Evolutionary conservation across 2,329 filamentous ascomycete species (phyloP), one percentile per base, ranked within the genome.

Genomic region (Pestalotiopsis sp.): DNA sequence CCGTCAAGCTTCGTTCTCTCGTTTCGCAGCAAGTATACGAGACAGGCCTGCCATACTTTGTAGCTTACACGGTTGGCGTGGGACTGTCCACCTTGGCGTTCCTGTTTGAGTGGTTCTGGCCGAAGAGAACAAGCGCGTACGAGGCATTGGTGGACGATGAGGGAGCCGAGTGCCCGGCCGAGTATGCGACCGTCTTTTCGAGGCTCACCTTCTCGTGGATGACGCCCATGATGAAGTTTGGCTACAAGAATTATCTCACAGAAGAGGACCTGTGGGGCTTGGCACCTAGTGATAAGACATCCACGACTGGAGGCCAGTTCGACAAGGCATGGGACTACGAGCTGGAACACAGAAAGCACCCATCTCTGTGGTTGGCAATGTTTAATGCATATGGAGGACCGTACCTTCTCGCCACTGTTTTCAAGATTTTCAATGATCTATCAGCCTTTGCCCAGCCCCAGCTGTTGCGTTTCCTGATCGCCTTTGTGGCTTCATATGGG

Each of bases 191-290:
- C 70, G 86, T 98, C 66, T 99, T 99, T 82, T 97, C 95, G 4
- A 90, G 93, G 65, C 86, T 99, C 60, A 97, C 95, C 0, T 99
- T 99, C 80, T 91, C 92, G 67, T 99, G 96, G 96, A 98, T 99
- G 95, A 98, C 96, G 0, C 95, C 96, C 0, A 84, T 99, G 88
- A 99, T 99, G 96, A 94, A 91, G 77, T 92, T 92, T 77, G 96
- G 96, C 1, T 98, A 99, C 84, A 93, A 92, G 77, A 90, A 95
- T 69, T 99, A 90, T 79, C 85, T 99, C 70, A 97, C 94, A 1
- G 94, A 98, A 79, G 93, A 98, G 72, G 95, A 99, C 79, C 86
- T 99, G 27, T 99, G 97, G 97, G 95, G 94, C 70, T 84, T 99
- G 68, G 89, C 94, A 56, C 91, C 90, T 76, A 84, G 87, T 69